These are phyloP conservation scores for Pseudogymnoascus sp. DNA, from an alignment of 2,329 filamentous ascomycete species.

Conservation along the genomic window DNA sequence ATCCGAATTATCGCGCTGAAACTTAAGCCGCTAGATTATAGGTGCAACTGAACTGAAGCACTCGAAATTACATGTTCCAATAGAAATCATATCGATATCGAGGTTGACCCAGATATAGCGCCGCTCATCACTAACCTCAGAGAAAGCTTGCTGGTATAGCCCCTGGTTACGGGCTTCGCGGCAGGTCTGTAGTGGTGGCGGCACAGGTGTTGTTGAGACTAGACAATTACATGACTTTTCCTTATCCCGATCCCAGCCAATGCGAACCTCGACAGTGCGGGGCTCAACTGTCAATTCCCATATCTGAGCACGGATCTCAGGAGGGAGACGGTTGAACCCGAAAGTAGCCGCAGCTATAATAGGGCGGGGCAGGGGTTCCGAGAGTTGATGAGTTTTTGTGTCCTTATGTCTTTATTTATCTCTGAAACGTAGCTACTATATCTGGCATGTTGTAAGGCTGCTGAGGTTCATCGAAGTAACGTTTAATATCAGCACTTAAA, in stretches of 20 bases:
- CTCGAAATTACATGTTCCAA: not conserved
- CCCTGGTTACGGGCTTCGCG: not conserved
- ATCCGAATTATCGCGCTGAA: not conserved
- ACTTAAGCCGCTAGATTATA: not conserved
- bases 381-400: too few species aligned
- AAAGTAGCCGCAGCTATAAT: too few species aligned
- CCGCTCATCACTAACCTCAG: not conserved
- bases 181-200: not conserved
- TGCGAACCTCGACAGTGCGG: slow-evolving; percentile 14
- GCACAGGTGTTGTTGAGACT: not conserved
- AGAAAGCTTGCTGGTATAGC: not conserved
- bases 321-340: slow-evolving; percentile 16
- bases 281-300: slow-evolving; percentile 14
- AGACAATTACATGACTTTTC: too few species aligned
- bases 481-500: too few species aligned
- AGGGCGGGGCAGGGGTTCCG: too few species aligned
- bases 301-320: slow-evolving; percentile 15
- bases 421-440: too few species aligned
- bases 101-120: not conserved
- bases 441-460: too few species aligned
- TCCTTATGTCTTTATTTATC: not conserved
- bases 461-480: too few species aligned
- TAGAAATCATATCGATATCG: not conserved
- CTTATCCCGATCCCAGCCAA: too few species aligned
- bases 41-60: not conserved